phyloP scores from a whole-genome alignment of 1,284 basidiomycete species.

The Ganoderma sinense region DNA sequence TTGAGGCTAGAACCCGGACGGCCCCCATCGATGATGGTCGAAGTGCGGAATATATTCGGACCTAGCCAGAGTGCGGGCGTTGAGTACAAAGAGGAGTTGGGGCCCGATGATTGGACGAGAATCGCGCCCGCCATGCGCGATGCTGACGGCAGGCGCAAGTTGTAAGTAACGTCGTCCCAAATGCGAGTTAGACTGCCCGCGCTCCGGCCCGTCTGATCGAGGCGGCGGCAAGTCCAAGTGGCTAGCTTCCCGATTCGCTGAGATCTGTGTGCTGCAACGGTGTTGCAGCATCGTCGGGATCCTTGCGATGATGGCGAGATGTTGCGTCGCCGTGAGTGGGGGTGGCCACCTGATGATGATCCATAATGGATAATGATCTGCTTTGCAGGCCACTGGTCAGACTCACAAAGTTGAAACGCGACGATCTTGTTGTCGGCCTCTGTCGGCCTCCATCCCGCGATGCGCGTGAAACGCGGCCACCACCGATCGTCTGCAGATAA shows the following conservation, averaged over 20 bases:
- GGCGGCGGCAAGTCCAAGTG: background rate
- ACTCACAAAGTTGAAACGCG: background rate
- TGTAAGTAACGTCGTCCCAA: too few species aligned
- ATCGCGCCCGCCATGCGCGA: background rate
- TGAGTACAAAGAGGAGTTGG: background rate
- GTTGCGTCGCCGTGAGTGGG: background rate
- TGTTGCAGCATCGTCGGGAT: background rate
- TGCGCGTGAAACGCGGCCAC: background rate
- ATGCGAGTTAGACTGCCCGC: background rate
- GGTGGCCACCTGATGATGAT: constrained; percentile 1
- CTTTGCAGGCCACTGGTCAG: too few species aligned
- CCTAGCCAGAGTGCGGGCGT: background rate
- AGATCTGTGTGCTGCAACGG: background rate
- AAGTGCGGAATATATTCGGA: background rate
- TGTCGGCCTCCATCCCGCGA: background rate
- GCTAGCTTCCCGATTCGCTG: background rate
- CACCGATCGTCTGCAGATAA: background rate
- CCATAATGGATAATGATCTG: too few species aligned
- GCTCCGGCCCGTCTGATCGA: background rate
- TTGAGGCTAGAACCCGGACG: background rate
- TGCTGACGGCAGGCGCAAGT: background rate
- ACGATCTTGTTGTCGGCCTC: background rate
- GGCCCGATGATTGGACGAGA: background rate
- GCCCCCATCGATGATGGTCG: background rate
- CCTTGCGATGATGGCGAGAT: background rate